Conservation (phyloP, 2,329 filamentous ascomycete genomes). For the Cercospora nicotianae region DNA sequence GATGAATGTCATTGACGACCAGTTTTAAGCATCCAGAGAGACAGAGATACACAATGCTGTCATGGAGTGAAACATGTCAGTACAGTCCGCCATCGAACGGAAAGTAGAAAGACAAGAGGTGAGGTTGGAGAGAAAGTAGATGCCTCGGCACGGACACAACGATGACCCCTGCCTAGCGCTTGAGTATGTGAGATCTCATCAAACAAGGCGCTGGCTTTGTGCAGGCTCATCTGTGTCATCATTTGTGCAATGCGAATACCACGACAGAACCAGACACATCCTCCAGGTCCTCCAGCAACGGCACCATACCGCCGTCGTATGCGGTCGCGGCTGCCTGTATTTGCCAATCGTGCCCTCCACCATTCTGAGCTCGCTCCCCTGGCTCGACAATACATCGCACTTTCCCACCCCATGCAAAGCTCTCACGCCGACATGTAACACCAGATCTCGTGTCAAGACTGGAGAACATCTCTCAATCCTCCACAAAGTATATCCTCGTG, state of each 20-base stretch:
- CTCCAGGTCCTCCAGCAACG: not conserved
- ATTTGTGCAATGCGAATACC: not conserved
- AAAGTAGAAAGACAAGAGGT: not conserved
- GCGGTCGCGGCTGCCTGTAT: not conserved
- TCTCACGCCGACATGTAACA: not conserved
- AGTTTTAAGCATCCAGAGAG: not conserved
- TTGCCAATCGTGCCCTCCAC: not conserved
- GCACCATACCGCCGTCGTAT: not conserved
- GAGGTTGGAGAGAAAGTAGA: not conserved
- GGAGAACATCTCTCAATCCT: not conserved
- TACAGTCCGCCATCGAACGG: not conserved
- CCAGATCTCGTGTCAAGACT: not conserved
- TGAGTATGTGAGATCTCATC: too few relatives aligned
- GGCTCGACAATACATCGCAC: not conserved
- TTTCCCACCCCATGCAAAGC: not conserved
- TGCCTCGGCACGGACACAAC: not conserved
- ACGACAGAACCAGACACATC: not conserved
- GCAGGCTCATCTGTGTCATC: not conserved
- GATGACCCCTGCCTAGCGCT: not conserved
- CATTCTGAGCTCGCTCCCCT: not conserved
- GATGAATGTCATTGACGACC: not conserved
- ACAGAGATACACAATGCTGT: not conserved
- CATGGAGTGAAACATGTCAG: not conserved
- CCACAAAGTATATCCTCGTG: not conserved
- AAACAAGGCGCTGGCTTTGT: not conserved